Percentiles rank a stretch among this genome's conserved stretches.
Evolutionary conservation across 345 rosid species (phyloP).

Genomic region (Cochlearia excelsa): DNA sequence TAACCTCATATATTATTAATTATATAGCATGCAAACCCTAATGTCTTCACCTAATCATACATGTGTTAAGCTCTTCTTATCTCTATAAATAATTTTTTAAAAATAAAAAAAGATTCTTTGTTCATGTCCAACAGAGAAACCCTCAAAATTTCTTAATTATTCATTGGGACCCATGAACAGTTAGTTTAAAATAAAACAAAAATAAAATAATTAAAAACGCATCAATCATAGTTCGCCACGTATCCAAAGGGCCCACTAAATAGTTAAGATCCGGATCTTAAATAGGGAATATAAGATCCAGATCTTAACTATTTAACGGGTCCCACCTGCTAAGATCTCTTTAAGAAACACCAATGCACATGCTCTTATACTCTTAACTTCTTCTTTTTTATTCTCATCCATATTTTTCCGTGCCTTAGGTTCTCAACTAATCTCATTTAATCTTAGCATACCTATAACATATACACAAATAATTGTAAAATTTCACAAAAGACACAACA

Average conservation of each 20-base stretch:
- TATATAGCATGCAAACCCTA: slow-evolving; percentile 31
- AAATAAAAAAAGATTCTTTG: slow-evolving; percentile 17
- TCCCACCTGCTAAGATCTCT: no score
- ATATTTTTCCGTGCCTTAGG: slow-evolving; percentile 28
- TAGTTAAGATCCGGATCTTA: no score
- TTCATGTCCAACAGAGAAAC: no score
- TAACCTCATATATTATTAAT: background rate
- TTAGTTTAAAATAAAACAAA: no score
- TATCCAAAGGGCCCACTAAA: no score
- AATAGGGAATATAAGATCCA: no score
- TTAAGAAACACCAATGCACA: no score
- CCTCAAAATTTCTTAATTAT: no score
- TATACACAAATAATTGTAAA: background rate
- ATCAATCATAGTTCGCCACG: no score
- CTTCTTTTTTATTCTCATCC: slow-evolving; percentile 30
- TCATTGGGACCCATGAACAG: no score
- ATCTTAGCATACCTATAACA: slow-evolving; percentile 19
- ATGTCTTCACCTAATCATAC: slow-evolving; percentile 32
- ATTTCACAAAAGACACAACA: background rate
- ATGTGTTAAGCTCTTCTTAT: slow-evolving; percentile 29
- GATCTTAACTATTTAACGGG: no score
- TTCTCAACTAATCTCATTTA: slow-evolving; percentile 42
- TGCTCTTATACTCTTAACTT: slow-evolving; percentile 10
- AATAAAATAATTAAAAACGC: no score
- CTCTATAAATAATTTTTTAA: slow-evolving; percentile 19